Base-by-base conservation (phyloP, 108 stramenopile species). In the Nitzschia sp. region DNA sequence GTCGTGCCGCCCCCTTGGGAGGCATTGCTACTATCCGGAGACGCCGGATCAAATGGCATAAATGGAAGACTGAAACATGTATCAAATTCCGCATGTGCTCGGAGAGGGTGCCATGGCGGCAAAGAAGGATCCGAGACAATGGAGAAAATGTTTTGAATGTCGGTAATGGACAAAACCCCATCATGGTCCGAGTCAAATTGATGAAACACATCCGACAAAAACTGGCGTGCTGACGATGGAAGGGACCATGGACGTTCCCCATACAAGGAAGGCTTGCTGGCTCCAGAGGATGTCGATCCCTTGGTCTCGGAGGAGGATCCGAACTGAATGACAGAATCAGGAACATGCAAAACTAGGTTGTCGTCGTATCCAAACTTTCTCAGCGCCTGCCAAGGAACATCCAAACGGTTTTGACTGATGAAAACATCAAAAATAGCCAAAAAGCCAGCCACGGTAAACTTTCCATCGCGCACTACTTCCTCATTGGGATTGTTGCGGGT, bases 341-440 rank as follows among this genome's bases (percentile, higher is more conserved):
- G 90, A 26, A 88, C 77, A 29, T 61, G 26, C 63, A 92, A 71
- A 10, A 80, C 69, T 53, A 92, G 65, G 38, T 87, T 62, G 73
- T 92, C 85, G 52, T 86, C 83, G 61, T 89, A 87, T 17, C 86
- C 86, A 73, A 89, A 86, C 25, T 75, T 74, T 63, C 91, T 80
- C 48, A 92, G 62, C 3, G 85, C 85, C 78, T 80, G 72, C 91
- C 91, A 92, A 19, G 86, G 86, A 11, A 87, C 84, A 65, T 92
- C 91, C 61, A 89, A 76, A 62, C 85, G 77, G 76, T 92, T 89
- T 53, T 92, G 88, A 57, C 73, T 75, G 53, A 92, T 85, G 25
- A 89, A 92, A 34, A 89, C 83, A 70, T 92, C 91, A 65, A 89
- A 89, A 48, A 92, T 89, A 48, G 84, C 79, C 53, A 87, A 69